phyloP scores from a whole-genome alignment of 1,284 basidiomycete genomes.

The Marasmius tenuissimus region DNA sequence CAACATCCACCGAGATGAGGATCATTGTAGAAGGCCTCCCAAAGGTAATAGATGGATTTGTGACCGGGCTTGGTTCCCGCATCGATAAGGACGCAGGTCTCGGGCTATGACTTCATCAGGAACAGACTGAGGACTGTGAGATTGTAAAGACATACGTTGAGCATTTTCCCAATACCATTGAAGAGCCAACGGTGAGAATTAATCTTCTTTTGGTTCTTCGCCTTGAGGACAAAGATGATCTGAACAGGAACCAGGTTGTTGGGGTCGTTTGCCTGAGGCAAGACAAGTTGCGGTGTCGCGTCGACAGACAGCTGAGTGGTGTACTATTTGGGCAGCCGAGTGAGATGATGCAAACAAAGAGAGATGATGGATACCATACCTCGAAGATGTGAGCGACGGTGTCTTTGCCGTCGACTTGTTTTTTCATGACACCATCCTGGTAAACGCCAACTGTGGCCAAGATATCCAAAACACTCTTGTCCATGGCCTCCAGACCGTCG shows the following conservation, averaged over 20 bases:
- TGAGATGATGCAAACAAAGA: constrained; percentile 3
- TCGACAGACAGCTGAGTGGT: constrained; percentile 93
- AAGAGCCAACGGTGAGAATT: constrained; percentile 98
- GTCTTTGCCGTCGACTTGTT: constrained; percentile 88
- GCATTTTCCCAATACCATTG: constrained; percentile 88
- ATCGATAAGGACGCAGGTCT: constrained; percentile 89
- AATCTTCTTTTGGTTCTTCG: constrained; percentile 98
- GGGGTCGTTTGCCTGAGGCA: constrained; percentile 85
- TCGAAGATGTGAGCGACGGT: constrained; percentile 92
- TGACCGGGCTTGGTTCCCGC: constrained; percentile 96
- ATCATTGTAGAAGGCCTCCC: constrained; percentile 90
- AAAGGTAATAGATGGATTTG: constrained; percentile 96
- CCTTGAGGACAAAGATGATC: constrained; percentile 93
- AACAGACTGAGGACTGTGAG: background rate
- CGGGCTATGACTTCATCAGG: constrained; percentile 55
- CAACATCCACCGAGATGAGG: constrained; percentile 50
- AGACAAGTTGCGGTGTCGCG: constrained; percentile 83
- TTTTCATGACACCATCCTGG: constrained; percentile 97
- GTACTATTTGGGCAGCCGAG: constrained; percentile 50
- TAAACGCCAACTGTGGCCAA: constrained; percentile 88
- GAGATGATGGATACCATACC: constrained; percentile 37
- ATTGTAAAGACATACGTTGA: constrained; percentile 50
- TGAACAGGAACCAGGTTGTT: constrained; percentile 95
- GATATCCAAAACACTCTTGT: constrained; percentile 90
- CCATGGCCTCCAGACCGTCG: constrained; percentile 94